Percentiles rank a stretch among this genome's conserved stretches.
These are phyloP conservation scores for Suillus fuscotomentosus DNA, from an alignment of 768 basidiomycete genomes.

Conservation along the genomic window DNA sequence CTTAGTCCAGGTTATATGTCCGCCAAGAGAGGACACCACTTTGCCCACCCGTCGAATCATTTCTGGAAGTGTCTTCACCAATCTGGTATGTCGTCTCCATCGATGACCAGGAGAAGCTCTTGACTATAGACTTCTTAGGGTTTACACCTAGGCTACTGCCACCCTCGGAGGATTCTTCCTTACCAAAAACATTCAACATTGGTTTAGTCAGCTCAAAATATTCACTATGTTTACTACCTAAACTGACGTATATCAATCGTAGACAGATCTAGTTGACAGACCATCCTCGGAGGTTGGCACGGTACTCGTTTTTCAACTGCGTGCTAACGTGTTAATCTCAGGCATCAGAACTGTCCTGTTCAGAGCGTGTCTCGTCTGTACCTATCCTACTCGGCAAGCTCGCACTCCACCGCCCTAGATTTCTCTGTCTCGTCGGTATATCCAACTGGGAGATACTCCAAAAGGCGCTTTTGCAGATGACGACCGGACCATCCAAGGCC, in stretches of 20 bases:
- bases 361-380: constrained; percentile 54
- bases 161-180: constrained; percentile 57
- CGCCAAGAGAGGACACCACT: constrained; percentile 73
- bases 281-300: constrained; percentile 58
- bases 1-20: constrained; percentile 67
- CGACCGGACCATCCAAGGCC: constrained; percentile 10
- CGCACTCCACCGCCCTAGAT: constrained; percentile 48
- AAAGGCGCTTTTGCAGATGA: constrained; percentile 35
- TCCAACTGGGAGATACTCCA: constrained; percentile 51
- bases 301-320: neutral
- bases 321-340: constrained; percentile 18
- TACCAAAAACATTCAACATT: constrained; percentile 56
- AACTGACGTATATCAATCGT: neutral
- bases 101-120: neutral
- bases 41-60: constrained; percentile 76
- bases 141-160: constrained; percentile 52
- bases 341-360: constrained; percentile 53
- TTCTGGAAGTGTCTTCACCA: constrained; percentile 75
- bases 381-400: constrained; percentile 63
- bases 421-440: constrained; percentile 80
- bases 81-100: constrained; percentile 43
- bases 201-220: constrained; percentile 58
- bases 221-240: neutral
- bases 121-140: constrained; percentile 35
- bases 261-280: constrained; percentile 78